Evolutionary conservation across 2,329 filamentous ascomycete species (phyloP), one percentile per base, ranked within the genome.

Genomic region (Mycosphaerelloides madeirae): DNA sequence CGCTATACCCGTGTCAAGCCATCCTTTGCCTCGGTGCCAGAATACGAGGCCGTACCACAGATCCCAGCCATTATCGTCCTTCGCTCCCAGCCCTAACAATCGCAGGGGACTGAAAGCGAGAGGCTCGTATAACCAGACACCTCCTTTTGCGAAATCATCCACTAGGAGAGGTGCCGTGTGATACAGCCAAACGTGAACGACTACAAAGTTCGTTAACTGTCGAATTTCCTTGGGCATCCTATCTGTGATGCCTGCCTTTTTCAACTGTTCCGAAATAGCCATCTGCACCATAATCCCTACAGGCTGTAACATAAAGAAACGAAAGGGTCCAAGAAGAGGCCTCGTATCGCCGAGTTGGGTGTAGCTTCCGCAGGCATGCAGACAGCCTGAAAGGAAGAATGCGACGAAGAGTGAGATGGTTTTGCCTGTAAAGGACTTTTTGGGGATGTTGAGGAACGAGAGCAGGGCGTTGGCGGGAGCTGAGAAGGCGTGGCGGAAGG

Each of bases 121-220:
- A 0, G 88, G 87, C 65, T 96, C 88, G 49, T 81, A 80, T 12
- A 94, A 65, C 85, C 86, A 95, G 0, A 95, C 59, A 0, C 87
- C 88, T 1, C 80, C 77, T 9, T 76, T 73, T 0, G 83, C 77
- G 61, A 95, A 81, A 58, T 96, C 90, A 60, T 95, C 80, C 9
- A 81, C 71, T n/a, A 95, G 73, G 29, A 81, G 63, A 31, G 72
- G 72, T 1, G 77, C 77, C 0, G 86, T 91, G 13, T 71, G 63
- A 43, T 81, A 78, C 48, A 94, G 68, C 87, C 87, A 96, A 0
- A 63, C 55, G 4, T 81, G 51, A 1, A 81, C 76, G 53, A 83
- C 84, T 0, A 73, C 16, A 1, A 85, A 63, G 54, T 93, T 95
- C 0, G 70, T 75, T 0, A 63, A 48, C 32, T 76, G 71, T 35